A percentile compares a stretch with the other conserved stretches of the same genome.
phyloP scores from a whole-genome alignment of 306 rosid genomes.

The Hippophae gyantsensis region DNA sequence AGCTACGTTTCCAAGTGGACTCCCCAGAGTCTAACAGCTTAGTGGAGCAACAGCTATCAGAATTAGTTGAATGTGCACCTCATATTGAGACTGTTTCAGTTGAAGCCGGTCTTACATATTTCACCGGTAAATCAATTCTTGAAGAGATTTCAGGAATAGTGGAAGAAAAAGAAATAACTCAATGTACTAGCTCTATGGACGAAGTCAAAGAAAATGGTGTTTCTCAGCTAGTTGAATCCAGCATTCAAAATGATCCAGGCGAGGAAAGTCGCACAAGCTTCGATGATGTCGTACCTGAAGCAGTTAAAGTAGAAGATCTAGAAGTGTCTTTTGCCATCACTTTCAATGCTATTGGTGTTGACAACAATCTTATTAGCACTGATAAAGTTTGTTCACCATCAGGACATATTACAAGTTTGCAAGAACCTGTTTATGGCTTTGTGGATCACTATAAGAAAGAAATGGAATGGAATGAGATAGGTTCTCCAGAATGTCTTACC shows the following conservation, averaged over 20 bases:
- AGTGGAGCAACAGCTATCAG: constrained; percentile 22
- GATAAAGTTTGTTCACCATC: constrained; percentile 30
- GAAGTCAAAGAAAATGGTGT: constrained; percentile 22
- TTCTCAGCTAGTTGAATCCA: constrained; percentile 24
- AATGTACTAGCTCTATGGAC: constrained; percentile 25
- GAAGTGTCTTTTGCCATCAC: constrained; percentile 8
- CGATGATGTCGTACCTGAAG: constrained; percentile 15
- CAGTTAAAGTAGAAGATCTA: constrained; percentile 8
- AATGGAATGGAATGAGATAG: constrained; percentile 29
- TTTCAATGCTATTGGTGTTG: constrained; percentile 11
- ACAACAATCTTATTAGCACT: constrained; percentile 17
- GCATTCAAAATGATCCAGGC: constrained; percentile 15
- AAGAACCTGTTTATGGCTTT: constrained; percentile 23
- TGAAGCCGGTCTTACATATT: constrained; percentile 22
- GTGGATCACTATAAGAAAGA: constrained; percentile 24
- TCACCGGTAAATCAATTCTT: constrained; percentile 16
- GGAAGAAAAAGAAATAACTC: constrained; percentile 27
- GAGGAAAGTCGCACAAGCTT: constrained; percentile 21
- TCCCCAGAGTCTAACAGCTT: constrained; percentile 21
- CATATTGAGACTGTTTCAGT: constrained; percentile 30
- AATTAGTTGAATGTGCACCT: constrained; percentile 18
- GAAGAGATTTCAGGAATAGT: constrained; percentile 25
- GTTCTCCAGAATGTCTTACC: constrained; percentile 24
- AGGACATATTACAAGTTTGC: constrained; percentile 19
- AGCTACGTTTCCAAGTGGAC: constrained; percentile 2